These are phyloP conservation scores for Boletellus dicymbophilus DNA, from an alignment of 1,284 basidiomycete species.

Conservation along the genomic window DNA sequence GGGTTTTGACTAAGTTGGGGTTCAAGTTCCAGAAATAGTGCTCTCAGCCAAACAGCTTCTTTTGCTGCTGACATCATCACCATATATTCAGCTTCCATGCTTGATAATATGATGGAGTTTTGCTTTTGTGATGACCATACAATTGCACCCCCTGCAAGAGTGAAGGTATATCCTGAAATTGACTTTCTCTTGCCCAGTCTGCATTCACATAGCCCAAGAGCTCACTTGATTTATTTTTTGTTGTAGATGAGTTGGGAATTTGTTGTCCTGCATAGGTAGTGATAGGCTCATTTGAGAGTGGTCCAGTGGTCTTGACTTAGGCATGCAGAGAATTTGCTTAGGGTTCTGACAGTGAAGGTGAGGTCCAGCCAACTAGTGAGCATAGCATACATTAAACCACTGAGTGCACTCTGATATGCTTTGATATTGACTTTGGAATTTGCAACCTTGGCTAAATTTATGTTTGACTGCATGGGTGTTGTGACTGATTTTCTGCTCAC, in stretches of 20 bases:
- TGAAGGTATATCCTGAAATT: not conserved
- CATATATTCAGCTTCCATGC: not conserved
- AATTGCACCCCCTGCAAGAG: not conserved
- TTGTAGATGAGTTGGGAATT: not conserved
- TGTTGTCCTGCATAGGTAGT: not conserved
- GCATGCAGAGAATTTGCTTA: not conserved
- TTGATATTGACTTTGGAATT: not conserved
- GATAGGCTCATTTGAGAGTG: not conserved
- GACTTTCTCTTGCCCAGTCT: not conserved
- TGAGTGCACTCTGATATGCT: not conserved
- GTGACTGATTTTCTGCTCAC: not conserved
- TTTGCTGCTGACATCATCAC: not conserved
- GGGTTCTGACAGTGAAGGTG: not conserved
- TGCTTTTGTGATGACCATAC: not conserved
- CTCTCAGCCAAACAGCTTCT: not conserved
- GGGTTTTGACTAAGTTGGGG: not conserved
- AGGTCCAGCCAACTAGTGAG: not conserved
- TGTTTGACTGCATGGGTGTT: not conserved
- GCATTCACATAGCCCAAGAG: not conserved
- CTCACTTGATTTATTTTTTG: rapidly evolving
- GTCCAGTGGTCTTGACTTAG: not conserved
- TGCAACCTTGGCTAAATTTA: not conserved
- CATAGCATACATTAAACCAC: not conserved
- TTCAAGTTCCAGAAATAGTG: not conserved
- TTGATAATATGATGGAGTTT: not conserved